These are phyloP conservation scores for Coemansia sp. DNA, from an alignment of 192 early-diverging fungal genomes.

Conservation along the genomic window DNA sequence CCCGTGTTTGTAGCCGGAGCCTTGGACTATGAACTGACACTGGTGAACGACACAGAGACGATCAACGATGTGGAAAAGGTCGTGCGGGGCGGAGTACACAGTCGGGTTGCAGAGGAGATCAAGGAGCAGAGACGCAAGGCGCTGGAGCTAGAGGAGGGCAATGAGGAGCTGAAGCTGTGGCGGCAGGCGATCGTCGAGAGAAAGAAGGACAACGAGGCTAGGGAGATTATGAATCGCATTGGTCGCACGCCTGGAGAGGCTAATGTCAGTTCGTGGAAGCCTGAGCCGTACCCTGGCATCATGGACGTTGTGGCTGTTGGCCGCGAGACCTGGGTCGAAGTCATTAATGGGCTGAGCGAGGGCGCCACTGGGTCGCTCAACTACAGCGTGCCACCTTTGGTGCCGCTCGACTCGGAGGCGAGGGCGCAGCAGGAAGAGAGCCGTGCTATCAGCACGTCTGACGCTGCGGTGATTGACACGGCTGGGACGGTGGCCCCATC, in stretches of 20 bases:
- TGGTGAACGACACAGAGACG: conserved; percentile 50
- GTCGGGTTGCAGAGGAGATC: conserved; percentile 42
- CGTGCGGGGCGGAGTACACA: conserved; percentile 49
- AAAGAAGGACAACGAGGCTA: conserved; percentile 35
- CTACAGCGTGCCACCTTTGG: conserved; percentile 30
- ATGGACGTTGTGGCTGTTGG: conserved; percentile 56
- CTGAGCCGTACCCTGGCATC: conserved; percentile 40
- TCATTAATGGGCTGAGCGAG: conserved; percentile 51
- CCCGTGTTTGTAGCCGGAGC: conserved; percentile 57
- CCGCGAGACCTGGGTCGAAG: conserved; percentile 53
- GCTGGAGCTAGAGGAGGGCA: conserved; percentile 36
- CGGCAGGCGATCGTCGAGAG: conserved; percentile 43
- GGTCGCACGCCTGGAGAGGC: conserved; percentile 29
- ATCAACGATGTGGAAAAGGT: conserved; percentile 29
- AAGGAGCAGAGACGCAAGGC: conserved; percentile 46
- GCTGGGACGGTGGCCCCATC: conserved; percentile 8
- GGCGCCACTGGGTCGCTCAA: conserved; percentile 48
- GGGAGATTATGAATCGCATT: conserved; percentile 25
- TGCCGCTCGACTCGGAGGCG: conserved; percentile 32
- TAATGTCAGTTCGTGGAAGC: conserved; percentile 36
- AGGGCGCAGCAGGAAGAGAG: conserved; percentile 16
- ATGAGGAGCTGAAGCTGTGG: conserved; percentile 46
- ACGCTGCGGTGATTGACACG: conserved; percentile 30
- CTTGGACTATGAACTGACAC: conserved; percentile 54
- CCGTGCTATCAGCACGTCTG: conserved; percentile 18